These are phyloP conservation scores for Henckelia pumila DNA, from an alignment of 257 asterid species.

Conservation along the genomic window DNA sequence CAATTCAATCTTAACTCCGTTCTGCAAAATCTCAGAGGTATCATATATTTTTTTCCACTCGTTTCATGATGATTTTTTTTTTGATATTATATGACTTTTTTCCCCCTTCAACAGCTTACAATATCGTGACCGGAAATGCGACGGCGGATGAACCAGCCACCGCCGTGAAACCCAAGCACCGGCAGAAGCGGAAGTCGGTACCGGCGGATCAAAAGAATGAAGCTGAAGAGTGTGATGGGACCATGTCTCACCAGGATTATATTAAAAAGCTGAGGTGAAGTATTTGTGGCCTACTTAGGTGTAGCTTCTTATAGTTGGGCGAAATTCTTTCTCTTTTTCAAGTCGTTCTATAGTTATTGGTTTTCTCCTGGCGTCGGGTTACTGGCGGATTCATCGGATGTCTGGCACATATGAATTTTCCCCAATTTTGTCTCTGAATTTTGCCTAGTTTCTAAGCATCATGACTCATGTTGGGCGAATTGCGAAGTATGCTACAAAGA, in stretches of 20 bases:
- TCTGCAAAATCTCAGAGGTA: constrained; percentile 73
- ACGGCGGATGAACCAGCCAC: not conserved
- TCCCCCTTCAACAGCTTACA: not conserved
- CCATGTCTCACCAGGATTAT: not conserved
- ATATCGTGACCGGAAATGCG: not conserved
- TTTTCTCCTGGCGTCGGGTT: not conserved
- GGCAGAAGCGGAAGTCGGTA: not conserved
- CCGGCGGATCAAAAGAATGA: not conserved
- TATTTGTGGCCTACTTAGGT: not conserved
- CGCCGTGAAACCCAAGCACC: not conserved
- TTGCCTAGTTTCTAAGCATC: not conserved
- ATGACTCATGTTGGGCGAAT: too few species aligned
- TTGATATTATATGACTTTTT: not conserved
- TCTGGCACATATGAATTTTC: not conserved
- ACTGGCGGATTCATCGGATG: not conserved
- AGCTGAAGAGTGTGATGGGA: not conserved
- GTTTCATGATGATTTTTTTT: not conserved
- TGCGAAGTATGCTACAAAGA: too few species aligned
- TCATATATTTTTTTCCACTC: too few species aligned
- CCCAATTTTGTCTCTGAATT: not conserved
- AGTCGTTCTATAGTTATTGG: not conserved
- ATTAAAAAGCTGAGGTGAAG: not conserved
- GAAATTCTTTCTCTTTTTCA: not conserved
- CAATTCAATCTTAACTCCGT: constrained; percentile 67
- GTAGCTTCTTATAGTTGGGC: not conserved